Conservation (phyloP, 768 basidiomycete genomes). For the Fomitopsis pulvina region DNA sequence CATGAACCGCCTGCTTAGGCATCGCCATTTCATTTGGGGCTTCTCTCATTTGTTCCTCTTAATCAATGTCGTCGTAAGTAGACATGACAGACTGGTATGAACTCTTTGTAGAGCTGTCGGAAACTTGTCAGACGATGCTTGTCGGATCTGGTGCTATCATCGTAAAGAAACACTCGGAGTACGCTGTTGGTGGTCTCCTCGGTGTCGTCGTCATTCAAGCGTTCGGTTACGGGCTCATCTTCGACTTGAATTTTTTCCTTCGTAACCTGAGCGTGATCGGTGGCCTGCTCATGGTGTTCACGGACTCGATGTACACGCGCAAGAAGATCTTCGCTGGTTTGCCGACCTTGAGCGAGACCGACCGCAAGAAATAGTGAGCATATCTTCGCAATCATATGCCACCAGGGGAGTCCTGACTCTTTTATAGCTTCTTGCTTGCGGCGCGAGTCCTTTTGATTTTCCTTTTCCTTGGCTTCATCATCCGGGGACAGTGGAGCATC, state of each 20-base stretch:
- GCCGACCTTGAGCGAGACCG: conserved; percentile 85
- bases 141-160: conserved; percentile 81
- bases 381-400: neutral
- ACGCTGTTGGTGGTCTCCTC: conserved; percentile 84
- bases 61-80: conserved; percentile 83
- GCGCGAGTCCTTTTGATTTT: conserved; percentile 97
- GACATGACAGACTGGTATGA: neutral
- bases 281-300: conserved; percentile 98
- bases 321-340: conserved; percentile 89
- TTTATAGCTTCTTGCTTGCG: conserved; percentile 84
- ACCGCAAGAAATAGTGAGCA: conserved; percentile 92
- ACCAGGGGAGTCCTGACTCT: neutral
- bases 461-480: conserved; percentile 96
- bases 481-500: conserved; percentile 89
- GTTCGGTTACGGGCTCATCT: conserved; percentile 98
- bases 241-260: conserved; percentile 99
- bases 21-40: conserved; percentile 94
- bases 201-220: conserved; percentile 92
- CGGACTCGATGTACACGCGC: conserved; percentile 85
- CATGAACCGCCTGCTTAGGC: conserved; percentile 41
- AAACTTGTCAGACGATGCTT: conserved; percentile 72
- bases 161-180: conserved; percentile 80
- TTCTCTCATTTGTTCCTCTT: conserved; percentile 90
- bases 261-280: conserved; percentile 98
- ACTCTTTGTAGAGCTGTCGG: neutral